phyloP scores from a whole-genome alignment of 768 basidiomycete genomes.

The Saitozyma podzolica region DNA sequence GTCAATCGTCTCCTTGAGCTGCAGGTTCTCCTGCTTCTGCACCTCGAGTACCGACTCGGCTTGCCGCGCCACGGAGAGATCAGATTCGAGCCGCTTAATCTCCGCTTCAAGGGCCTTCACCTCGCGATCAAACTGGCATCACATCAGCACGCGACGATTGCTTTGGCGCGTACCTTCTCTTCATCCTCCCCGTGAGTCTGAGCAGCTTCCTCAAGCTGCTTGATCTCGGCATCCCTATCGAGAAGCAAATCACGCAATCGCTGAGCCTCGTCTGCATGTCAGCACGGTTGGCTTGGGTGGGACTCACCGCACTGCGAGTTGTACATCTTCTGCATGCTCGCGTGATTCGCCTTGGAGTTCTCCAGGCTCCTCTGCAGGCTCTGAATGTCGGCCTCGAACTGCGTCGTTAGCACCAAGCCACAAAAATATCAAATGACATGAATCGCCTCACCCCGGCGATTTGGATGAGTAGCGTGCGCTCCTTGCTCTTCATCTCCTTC shows the following conservation, averaged over 20 bases:
- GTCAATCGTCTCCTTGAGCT: conserved; percentile 94
- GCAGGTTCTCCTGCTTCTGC: conserved; percentile 90
- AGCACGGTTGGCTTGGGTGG: too few species aligned
- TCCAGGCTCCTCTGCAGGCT: conserved; percentile 75
- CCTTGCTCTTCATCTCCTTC: conserved; percentile 84
- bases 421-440: conserved; percentile 57
- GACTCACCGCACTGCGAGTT: conserved; percentile 78
- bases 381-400: conserved; percentile 70
- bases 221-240: conserved; percentile 71
- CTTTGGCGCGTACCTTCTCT: conserved; percentile 35
- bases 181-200: conserved; percentile 67
- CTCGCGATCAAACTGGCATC: conserved; percentile 65
- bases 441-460: conserved; percentile 54
- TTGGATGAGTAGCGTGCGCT: conserved; percentile 57
- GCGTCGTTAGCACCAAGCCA: conserved; percentile 53
- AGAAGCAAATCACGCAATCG: conserved; percentile 73
- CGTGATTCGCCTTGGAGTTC: conserved; percentile 68
- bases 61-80: conserved; percentile 68
- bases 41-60: conserved; percentile 76
- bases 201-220: conserved; percentile 63
- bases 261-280: conserved; percentile 67
- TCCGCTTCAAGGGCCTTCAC: conserved; percentile 71
- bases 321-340: conserved; percentile 79
- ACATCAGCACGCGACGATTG: conserved; percentile 18
- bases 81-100: conserved; percentile 67